A percentile compares a stretch with the other conserved stretches of the same genome.
Conservation (phyloP, 2,329 filamentous ascomycete species). For the Tolypocladium album region DNA sequence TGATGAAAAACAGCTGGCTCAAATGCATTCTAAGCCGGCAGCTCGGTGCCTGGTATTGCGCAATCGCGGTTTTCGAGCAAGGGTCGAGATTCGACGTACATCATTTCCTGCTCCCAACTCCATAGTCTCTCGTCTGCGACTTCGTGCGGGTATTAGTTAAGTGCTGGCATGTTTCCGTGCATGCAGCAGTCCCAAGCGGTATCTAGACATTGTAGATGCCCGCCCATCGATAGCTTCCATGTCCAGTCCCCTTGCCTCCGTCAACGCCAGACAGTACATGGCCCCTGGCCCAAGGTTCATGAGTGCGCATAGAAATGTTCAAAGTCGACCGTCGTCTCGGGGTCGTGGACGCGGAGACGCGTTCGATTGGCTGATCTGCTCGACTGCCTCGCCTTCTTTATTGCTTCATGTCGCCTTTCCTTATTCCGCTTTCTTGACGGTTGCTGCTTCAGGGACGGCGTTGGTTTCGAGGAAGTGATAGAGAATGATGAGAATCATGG, state of each 20-base stretch:
- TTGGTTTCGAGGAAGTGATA: constrained; percentile 98
- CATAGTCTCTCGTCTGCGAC: no score
- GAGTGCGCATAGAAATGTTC: not conserved
- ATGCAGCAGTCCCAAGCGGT: not conserved
- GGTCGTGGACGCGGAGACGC: not conserved
- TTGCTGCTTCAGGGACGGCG: constrained; percentile 25
- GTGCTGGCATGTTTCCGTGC: not conserved
- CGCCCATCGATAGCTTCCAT: not conserved
- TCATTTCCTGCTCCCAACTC: not conserved
- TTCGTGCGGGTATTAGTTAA: not conserved
- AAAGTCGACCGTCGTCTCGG: not conserved
- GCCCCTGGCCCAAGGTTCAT: not conserved
- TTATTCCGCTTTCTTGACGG: constrained; percentile 3
- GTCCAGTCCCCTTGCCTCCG: not conserved
- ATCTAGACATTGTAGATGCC: not conserved
- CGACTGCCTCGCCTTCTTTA: not conserved
- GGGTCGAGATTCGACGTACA: not conserved
- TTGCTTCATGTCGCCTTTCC: not conserved
- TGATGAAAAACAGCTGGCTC: not conserved
- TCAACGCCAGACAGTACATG: not conserved
- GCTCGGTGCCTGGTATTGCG: not conserved
- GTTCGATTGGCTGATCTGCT: not conserved
- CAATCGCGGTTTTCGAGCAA: not conserved
- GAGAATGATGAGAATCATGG: constrained; percentile 86
- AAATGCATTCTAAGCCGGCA: not conserved